A percentile compares a stretch with the other conserved stretches of the same genome.
These are phyloP conservation scores for Amyloporia xantha DNA, from an alignment of 768 basidiomycete genomes.

Conservation along the genomic window DNA sequence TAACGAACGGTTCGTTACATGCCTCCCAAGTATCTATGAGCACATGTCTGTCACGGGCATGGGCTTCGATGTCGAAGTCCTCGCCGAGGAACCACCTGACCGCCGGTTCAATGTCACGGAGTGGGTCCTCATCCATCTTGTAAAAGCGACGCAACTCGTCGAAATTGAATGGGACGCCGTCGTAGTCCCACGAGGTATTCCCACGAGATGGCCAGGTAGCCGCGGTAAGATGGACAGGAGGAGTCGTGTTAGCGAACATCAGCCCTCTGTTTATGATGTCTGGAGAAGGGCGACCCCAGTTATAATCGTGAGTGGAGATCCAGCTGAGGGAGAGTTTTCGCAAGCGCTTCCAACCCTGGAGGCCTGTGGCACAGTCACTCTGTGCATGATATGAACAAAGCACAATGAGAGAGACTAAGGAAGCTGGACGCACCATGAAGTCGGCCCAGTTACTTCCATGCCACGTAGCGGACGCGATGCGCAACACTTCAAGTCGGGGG, in stretches of 20 bases:
- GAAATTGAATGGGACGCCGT: not conserved
- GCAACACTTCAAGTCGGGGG: not conserved
- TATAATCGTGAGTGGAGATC: not conserved
- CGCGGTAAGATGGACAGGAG: not conserved
- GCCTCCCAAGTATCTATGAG: not conserved
- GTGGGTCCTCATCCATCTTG: too few relatives aligned
- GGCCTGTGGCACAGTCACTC: not conserved
- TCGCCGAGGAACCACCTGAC: not conserved
- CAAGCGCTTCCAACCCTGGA: not conserved
- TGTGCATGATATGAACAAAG: not conserved
- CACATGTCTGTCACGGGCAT: not conserved
- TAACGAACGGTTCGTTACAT: not conserved
- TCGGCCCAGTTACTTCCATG: too few relatives aligned
- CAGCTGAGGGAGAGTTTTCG: conserved; percentile 2
- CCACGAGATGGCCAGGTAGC: not conserved
- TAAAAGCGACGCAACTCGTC: not conserved
- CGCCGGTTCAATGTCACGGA: not conserved
- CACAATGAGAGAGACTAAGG: too few relatives aligned
- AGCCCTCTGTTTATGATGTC: too few relatives aligned
- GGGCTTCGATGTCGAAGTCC: not conserved
- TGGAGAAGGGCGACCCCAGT: not conserved
- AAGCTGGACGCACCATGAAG: too few relatives aligned
- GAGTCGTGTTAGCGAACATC: not conserved
- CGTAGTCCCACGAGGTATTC: not conserved
- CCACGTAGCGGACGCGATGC: too few relatives aligned